phyloP scores from a whole-genome alignment of 495 filamentous ascomycete species.

The Tetracladium setigerum region DNA sequence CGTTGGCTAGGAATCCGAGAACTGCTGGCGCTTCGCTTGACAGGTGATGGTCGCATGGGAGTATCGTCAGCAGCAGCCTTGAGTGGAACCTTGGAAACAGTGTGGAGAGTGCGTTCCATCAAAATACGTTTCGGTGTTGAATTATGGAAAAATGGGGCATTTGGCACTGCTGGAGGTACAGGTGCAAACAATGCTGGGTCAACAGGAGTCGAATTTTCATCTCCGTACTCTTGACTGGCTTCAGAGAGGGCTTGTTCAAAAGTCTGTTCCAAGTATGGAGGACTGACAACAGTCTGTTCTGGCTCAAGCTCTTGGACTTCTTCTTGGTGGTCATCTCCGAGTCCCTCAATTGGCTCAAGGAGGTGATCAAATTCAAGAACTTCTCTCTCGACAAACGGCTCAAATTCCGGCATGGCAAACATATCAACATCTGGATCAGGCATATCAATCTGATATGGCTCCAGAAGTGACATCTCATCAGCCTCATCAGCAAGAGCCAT shows the following conservation, averaged over 20 bases:
- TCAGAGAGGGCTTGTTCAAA: constrained; percentile 35
- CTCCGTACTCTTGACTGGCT: constrained; percentile 54
- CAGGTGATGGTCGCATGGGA: constrained; percentile 17
- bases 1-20: constrained; percentile 36
- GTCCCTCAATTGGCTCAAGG: neutral
- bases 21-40: constrained; percentile 33
- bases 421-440: neutral
- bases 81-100: constrained; percentile 68
- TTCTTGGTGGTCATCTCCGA: constrained; percentile 12
- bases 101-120: constrained; percentile 45
- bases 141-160: constrained; percentile 1
- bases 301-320: neutral
- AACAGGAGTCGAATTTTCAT: constrained; percentile 51
- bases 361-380: neutral
- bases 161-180: neutral
- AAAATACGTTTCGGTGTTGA: constrained; percentile 20
- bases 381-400: neutral
- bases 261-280: neutral
- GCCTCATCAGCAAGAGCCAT: constrained; percentile 39
- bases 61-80: constrained; percentile 56
- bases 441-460: constrained; percentile 26
- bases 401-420: neutral
- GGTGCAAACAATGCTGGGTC: constrained; percentile 35
- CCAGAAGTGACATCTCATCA: constrained; percentile 44
- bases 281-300: neutral